Evolutionary conservation across 441 rosid genomes (phyloP).

Genomic region (Croton setiger): DNA sequence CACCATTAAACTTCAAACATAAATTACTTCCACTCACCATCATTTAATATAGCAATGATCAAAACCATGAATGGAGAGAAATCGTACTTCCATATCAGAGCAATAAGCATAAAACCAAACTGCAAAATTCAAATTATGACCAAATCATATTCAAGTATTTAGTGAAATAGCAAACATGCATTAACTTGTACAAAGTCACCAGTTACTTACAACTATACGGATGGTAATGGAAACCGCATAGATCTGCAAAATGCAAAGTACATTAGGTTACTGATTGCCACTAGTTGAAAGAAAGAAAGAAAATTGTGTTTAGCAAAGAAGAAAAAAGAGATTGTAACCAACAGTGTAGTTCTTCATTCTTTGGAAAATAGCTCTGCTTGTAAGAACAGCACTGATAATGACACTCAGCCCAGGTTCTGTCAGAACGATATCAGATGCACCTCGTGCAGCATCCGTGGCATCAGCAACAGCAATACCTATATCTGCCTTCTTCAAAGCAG

Average conservation of each 20-base stretch:
- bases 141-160: background rate
- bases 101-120: slow-evolving; percentile 93
- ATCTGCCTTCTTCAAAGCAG: slow-evolving; percentile 89
- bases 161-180: background rate
- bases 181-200: slow-evolving; percentile 2
- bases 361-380: slow-evolving; percentile 82
- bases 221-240: slow-evolving; percentile 95
- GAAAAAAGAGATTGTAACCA: slow-evolving; percentile 23
- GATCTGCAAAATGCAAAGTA: slow-evolving; percentile 43
- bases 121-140: slow-evolving; percentile 29
- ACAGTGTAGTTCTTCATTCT: slow-evolving; percentile 95
- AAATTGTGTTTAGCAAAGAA: slow-evolving; percentile 2
- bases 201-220: slow-evolving; percentile 82
- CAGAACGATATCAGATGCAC: slow-evolving; percentile 86
- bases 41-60: slow-evolving; percentile 95
- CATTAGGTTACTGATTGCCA: background rate
- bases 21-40: slow-evolving; percentile 45
- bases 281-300: background rate
- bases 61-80: slow-evolving; percentile 95
- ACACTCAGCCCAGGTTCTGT: slow-evolving; percentile 94
- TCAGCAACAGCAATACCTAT: slow-evolving; percentile 92
- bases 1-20: too few species aligned
- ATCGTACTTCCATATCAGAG: slow-evolving; percentile 89
- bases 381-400: slow-evolving; percentile 76
- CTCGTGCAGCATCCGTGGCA: slow-evolving; percentile 86